phyloP scores from a whole-genome alignment of 2,329 filamentous ascomycete genomes.

The Ophiostoma australiae region DNA sequence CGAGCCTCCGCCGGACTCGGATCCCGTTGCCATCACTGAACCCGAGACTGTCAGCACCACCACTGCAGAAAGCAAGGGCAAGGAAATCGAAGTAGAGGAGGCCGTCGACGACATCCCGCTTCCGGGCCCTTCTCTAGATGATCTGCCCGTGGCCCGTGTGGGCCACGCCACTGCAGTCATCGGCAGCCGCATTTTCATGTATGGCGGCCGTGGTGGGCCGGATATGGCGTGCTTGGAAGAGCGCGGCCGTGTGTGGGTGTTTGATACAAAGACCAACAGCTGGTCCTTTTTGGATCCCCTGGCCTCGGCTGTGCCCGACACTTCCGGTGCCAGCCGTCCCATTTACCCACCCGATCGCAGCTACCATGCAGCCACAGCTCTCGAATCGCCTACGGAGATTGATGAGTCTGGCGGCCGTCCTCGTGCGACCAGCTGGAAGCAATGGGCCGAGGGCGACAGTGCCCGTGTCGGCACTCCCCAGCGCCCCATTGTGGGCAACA shows the following conservation, averaged over 20 bases:
- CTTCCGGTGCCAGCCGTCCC: constrained; percentile 28
- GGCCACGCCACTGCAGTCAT: constrained; percentile 68
- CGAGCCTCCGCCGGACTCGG: constrained; percentile 27
- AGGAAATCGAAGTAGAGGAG: neutral
- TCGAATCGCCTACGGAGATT: constrained; percentile 28
- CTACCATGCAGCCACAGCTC: constrained; percentile 61
- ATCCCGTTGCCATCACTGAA: constrained; percentile 25
- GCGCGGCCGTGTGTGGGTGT: constrained; percentile 68
- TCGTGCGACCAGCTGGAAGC: constrained; percentile 46
- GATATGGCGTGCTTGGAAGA: constrained; percentile 70
- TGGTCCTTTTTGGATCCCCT: constrained; percentile 64
- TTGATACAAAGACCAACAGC: constrained; percentile 56
- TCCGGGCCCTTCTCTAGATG: constrained; percentile 37
- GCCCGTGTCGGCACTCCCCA: constrained; percentile 55
- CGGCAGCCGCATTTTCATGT: constrained; percentile 68
- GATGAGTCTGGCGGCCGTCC: constrained; percentile 33
- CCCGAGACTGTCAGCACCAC: constrained; percentile 18
- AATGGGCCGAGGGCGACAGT: constrained; percentile 53
- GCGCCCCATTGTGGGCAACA: constrained; percentile 52
- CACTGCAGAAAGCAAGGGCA: constrained; percentile 36
- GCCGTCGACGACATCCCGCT: constrained; percentile 24
- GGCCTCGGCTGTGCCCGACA: constrained; percentile 37
- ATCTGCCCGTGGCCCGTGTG: constrained; percentile 62
- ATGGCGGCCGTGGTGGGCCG: constrained; percentile 69
- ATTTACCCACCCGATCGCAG: constrained; percentile 60